Evolutionary conservation across 371 early-diverging fungal species (phyloP), one percentile per base, ranked within the genome.

Genomic region (Saksenaea oblongispora): DNA sequence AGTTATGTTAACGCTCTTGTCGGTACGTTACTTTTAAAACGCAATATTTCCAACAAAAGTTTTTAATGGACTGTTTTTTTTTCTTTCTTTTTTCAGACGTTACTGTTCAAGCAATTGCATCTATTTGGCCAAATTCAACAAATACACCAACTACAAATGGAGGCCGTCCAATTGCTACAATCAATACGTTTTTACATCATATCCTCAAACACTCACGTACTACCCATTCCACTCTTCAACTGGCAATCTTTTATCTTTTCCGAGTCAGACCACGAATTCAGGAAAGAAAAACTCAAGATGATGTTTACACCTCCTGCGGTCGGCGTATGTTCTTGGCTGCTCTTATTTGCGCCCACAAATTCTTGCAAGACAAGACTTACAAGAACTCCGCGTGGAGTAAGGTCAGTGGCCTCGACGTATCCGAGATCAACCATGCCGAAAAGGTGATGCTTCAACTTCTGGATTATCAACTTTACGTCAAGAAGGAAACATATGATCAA

Each of bases 261-360:
- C 77, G 84, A 39, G 75, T 83, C 41, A 73, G 75, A 34, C 56
- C 75, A 34, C 63, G 63, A 17, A 69, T 77, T 10, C 68, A 68
- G 44, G 61, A 68, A 58, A 66, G 56, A 17, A 54, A 51, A 7
- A 41, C 47, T 9, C 51, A 47, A 18, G 61, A 72, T 4, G 68
- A 70, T 62, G 69, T 56, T 13, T 74, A 72, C 56, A 56, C 66
- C 10, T 65, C 72, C 22, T 91, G 92, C 64, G 90, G 91, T 4
- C 76, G 91, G 22, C 84, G 92, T 35, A 90, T 91, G 90, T 92
- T 90, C 73, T 74, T 91, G 22, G 90, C 90, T 9, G 87, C 90
- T 1, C 63, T 92, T 15, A 87, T 92, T 51, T 78, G 87, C 28
- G 92, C 92, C 8, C 88, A 89, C 53, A 92, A 92, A 65, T 92